Percentiles rank a stretch among this genome's conserved stretches.
phyloP scores from a whole-genome alignment of 2,329 filamentous ascomycete genomes.

The Sclerotinia nivalis region DNA sequence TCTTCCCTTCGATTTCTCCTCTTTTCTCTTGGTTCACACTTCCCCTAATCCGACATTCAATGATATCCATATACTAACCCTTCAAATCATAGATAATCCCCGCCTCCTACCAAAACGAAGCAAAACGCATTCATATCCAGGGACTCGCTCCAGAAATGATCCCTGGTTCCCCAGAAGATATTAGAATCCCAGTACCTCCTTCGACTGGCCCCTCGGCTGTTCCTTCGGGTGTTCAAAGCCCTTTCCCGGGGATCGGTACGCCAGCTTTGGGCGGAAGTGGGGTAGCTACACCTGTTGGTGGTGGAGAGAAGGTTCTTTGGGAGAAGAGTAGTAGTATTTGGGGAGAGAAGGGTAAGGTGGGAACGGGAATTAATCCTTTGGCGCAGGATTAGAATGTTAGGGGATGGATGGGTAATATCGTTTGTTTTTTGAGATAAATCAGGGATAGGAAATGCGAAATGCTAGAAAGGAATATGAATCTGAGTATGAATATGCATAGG shows the following conservation, averaged over 20 bases:
- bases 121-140: slow-evolving; percentile 85
- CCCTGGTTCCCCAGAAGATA: slow-evolving; percentile 76
- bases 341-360: not conserved
- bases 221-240: slow-evolving; percentile 48
- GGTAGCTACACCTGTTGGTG: not conserved
- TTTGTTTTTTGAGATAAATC: no score
- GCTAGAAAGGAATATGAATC: no score
- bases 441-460: no score
- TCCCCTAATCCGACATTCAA: not conserved
- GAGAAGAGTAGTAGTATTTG: not conserved
- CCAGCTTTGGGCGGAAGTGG: slow-evolving; percentile 21
- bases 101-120: slow-evolving; percentile 94
- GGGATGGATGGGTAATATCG: no score
- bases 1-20: not conserved
- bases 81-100: slow-evolving; percentile 69
- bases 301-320: no score
- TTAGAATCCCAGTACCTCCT: slow-evolving; percentile 72
- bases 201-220: slow-evolving; percentile 38
- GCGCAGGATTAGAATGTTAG: not conserved
- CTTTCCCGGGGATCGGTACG: slow-evolving; percentile 35
- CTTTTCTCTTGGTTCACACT: not conserved
- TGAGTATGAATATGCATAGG: no score
- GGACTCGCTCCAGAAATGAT: slow-evolving; percentile 63
- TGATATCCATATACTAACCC: not conserved
- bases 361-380: slow-evolving; percentile 5